A percentile compares a stretch with the other conserved stretches of the same genome.
Evolutionary conservation across 83 land plant species (phyloP).

Genomic region (Thuja plicata): DNA sequence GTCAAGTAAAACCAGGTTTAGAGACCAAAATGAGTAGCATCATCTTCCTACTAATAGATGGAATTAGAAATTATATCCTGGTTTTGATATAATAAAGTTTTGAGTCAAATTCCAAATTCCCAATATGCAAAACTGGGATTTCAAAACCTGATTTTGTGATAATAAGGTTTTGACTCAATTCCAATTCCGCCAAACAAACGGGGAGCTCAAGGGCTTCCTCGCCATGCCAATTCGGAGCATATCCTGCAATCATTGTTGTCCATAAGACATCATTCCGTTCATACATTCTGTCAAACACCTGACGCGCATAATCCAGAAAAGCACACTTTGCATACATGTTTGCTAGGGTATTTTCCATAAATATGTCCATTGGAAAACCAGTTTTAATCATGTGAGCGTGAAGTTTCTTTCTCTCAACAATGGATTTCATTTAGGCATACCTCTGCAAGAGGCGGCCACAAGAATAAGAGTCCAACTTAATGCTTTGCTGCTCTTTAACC

Average conservation of each 20-base stretch:
- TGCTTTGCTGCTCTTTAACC: neutral
- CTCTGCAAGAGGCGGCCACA: constrained; percentile 14
- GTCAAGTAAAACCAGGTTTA: too few species aligned
- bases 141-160: too few species aligned
- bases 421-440: neutral
- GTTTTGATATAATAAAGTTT: too few species aligned
- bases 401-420: constrained; percentile 26
- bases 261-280: constrained; percentile 48
- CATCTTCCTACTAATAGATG: too few species aligned
- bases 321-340: constrained; percentile 54
- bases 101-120: too few species aligned
- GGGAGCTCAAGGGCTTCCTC: constrained; percentile 33
- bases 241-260: constrained; percentile 59
- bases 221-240: constrained; percentile 24
- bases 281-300: constrained; percentile 61
- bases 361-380: constrained; percentile 24
- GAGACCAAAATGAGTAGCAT: too few species aligned
- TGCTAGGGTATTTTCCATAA: constrained; percentile 41
- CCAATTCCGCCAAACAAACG: too few species aligned
- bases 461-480: neutral
- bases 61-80: too few species aligned
- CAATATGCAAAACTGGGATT: too few species aligned
- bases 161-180: too few species aligned
- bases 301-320: constrained; percentile 31
- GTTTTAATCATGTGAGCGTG: constrained; percentile 44